These are phyloP conservation scores for Celoporthe dispersa DNA, from an alignment of 2,329 filamentous ascomycete genomes.

Conservation along the genomic window DNA sequence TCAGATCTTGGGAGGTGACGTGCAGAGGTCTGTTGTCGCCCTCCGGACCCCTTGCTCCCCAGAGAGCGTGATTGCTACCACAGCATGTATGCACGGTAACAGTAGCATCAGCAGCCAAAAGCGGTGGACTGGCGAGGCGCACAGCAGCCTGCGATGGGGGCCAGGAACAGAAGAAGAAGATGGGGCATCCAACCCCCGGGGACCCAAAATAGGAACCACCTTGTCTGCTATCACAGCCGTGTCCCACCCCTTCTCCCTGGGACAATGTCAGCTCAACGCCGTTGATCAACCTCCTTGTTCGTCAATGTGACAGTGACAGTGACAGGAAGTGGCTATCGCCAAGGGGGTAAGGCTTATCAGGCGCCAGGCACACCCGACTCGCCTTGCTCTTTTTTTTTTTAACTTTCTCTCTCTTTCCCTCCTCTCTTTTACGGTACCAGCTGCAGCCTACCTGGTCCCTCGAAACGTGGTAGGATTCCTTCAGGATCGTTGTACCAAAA, in stretches of 20 bases:
- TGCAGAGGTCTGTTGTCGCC: not conserved
- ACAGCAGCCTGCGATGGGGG: not conserved
- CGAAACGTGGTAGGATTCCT: conserved; percentile 1
- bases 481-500: not conserved
- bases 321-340: not conserved
- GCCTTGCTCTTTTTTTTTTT: no score
- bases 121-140: not conserved
- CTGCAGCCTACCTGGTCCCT: not conserved
- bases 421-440: not conserved
- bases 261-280: not conserved
- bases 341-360: not conserved
- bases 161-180: not conserved
- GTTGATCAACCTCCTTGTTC: not conserved
- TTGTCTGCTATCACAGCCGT: not conserved
- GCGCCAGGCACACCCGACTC: not conserved
- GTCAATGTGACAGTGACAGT: not conserved
- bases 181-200: not conserved
- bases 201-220: conserved; percentile 11
- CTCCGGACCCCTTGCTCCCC: no score
- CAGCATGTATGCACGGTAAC: not conserved
- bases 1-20: not conserved
- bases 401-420: not conserved
- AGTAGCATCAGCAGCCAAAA: not conserved
- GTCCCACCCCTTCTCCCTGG: not conserved
- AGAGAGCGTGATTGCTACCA: not conserved